A percentile compares a stretch with the other conserved stretches of the same genome.
Evolutionary conservation across 176 grass and related monocot species (phyloP).

Genomic region (Triticum dicoccoides): DNA sequence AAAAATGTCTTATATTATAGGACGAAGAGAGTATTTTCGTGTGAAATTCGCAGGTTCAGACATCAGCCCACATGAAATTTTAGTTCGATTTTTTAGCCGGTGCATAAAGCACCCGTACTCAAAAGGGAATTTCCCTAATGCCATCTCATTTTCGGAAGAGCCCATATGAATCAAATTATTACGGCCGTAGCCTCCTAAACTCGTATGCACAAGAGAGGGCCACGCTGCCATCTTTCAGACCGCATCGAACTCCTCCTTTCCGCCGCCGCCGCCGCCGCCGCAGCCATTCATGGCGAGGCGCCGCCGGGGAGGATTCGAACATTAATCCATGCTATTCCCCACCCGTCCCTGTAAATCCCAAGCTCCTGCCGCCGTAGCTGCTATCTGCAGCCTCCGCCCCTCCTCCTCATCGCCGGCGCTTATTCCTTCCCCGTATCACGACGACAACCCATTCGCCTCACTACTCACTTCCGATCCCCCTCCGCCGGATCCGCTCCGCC

Average conservation of each 20-base stretch:
- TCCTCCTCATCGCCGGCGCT: constrained; percentile 6
- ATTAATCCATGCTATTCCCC: constrained; percentile 50
- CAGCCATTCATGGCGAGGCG: constrained; percentile 46
- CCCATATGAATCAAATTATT: not conserved
- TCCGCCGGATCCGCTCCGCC: constrained; percentile 34
- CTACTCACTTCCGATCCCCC: constrained; percentile 27
- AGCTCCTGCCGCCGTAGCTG: constrained; percentile 33
- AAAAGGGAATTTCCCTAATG: not conserved
- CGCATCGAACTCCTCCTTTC: constrained; percentile 25
- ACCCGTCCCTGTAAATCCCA: constrained; percentile 37
- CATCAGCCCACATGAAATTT: not conserved
- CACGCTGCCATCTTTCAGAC: constrained; percentile 16
- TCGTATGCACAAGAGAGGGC: constrained; percentile 10
- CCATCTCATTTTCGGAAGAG: not conserved
- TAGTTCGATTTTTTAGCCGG: too few relatives aligned
- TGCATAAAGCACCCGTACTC: not conserved
- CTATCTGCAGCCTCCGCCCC: constrained; percentile 30
- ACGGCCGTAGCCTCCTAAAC: not conserved
- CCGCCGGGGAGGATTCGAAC: constrained; percentile 19
- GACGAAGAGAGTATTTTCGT: not conserved
- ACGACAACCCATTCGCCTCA: constrained; percentile 21
- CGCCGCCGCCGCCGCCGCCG: constrained; percentile 10
- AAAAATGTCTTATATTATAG: too few relatives aligned
- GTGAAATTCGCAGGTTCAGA: not conserved
- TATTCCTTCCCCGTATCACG: not conserved